Base-by-base conservation (phyloP, 139 green algal genomes). In the Volvox reticuliferus region DNA sequence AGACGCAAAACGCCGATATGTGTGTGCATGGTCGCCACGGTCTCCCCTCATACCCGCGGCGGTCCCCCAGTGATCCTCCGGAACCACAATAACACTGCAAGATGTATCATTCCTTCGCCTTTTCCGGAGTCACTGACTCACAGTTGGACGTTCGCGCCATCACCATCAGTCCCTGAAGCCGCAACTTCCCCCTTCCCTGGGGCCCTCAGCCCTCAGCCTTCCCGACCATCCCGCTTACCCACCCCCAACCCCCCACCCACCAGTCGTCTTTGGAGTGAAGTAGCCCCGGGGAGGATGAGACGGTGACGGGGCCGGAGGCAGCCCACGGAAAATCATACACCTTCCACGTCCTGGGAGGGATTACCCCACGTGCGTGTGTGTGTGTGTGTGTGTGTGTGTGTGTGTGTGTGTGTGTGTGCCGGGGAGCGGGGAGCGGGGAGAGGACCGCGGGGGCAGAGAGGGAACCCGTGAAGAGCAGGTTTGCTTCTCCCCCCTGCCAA, bases 191-290 rank as follows among this genome's bases (percentile, higher is more conserved):
- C 65, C 62, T 19, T 69, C 65, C 65, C 65, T 73, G 44, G n/a
- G n/a, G 44, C 65, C 9, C 65, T 73, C 9, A 24, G 21, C 65
- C 50, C 1, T 71, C 14, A 13, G 18, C 37, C 35, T 44, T 67
- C 79, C 0, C 17, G 33, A 35, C 35, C 32, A 19, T 2, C 37
- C 24, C n/a, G 22, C 69, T 5, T 73, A 0, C 26, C 65, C 68
- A 16, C 33, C 17, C 32, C 63, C 32, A 9, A 1, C 32, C 33
- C 28, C 21, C 13, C 37, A 20, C 86, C 14, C 69, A 93, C 91
- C 91, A 94, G 87, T 94, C 92, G 79, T 94, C 92, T 50, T 94
- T 94, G 86, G 68, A 89, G 92, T 89, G 86, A 32, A 93, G 79
- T 36, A 93, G 65, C 0, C 92, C 92, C 0, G 92, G 92, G 0